Conservation (phyloP, 441 rosid genomes). For the Omphalea diandra region DNA sequence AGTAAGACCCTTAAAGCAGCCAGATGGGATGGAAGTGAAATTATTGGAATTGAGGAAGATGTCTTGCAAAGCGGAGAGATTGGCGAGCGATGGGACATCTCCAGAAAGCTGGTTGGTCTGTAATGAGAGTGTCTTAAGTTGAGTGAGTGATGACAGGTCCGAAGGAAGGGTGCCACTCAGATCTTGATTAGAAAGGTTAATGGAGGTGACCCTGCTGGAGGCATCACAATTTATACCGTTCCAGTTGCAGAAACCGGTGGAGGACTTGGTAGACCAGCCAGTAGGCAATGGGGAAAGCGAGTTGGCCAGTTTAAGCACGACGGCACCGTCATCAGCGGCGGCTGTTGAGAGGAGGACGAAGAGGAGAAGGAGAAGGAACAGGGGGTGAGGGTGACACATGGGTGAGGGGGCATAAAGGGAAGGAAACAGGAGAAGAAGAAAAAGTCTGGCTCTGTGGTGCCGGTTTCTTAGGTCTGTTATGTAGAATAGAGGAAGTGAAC, state of each 20-base stretch:
- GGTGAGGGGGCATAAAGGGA: no score
- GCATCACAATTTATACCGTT: slow-evolving; percentile 48
- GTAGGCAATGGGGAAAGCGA: slow-evolving; percentile 16
- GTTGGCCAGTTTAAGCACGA: slow-evolving; percentile 3
- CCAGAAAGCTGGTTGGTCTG: slow-evolving; percentile 57
- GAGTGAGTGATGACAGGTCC: slow-evolving; percentile 49
- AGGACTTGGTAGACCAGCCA: slow-evolving; percentile 28
- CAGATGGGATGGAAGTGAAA: slow-evolving; percentile 49
- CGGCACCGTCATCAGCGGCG: slow-evolving; percentile 4
- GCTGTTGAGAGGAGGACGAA: not conserved
- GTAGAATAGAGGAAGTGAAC: no score
- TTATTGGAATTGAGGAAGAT: slow-evolving; percentile 47
- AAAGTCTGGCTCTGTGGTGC: no score
- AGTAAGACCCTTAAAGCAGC: slow-evolving; percentile 57
- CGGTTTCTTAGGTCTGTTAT: no score
- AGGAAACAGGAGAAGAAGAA: no score
- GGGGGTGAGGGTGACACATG: no score
- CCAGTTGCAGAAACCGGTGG: slow-evolving; percentile 48
- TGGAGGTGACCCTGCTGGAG: slow-evolving; percentile 40
- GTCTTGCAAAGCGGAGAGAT: slow-evolving; percentile 39
- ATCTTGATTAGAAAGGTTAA: slow-evolving; percentile 36
- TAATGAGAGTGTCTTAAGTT: slow-evolving; percentile 41
- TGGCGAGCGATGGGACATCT: slow-evolving; percentile 51
- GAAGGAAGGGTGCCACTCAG: slow-evolving; percentile 45
- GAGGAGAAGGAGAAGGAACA: not conserved